Evolutionary conservation across 2,329 filamentous ascomycete species (phyloP).

Genomic region (Hysterium pulicare): DNA sequence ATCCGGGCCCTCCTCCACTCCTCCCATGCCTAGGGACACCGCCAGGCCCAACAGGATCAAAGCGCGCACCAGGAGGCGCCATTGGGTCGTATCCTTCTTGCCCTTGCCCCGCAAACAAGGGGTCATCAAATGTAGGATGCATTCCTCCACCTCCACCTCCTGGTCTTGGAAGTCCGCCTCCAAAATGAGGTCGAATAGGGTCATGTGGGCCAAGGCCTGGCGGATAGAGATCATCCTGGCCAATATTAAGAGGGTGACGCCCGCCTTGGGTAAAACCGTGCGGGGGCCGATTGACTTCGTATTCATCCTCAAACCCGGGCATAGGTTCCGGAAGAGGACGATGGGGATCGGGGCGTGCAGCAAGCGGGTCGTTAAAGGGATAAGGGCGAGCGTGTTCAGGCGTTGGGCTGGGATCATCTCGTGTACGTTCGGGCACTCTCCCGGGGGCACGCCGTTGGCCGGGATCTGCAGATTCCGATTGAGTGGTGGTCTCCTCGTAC

Average conservation of each 20-base stretch:
- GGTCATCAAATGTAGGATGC: conserved; percentile 94
- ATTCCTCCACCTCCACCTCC: conserved; percentile 73
- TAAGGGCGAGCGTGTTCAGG: conserved; percentile 62
- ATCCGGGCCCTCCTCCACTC: conserved; percentile 22
- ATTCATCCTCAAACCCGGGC: conserved; percentile 90
- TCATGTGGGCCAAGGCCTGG: conserved; percentile 81
- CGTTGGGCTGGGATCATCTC: conserved; percentile 53
- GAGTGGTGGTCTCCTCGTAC: conserved; percentile 58
- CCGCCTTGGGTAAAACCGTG: conserved; percentile 49
- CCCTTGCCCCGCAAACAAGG: conserved; percentile 63
- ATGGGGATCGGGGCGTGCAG: conserved; percentile 51
- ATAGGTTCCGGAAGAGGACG: conserved; percentile 74
- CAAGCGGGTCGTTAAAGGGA: conserved; percentile 67
- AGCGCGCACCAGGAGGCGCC: conserved; percentile 83
- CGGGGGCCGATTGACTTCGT: conserved; percentile 71
- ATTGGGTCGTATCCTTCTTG: conserved; percentile 61
- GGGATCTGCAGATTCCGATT: conserved; percentile 27
- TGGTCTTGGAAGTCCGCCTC: conserved; percentile 56
- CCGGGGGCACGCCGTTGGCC: conserved; percentile 26
- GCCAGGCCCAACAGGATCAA: conserved; percentile 70
- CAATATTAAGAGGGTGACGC: conserved; percentile 65
- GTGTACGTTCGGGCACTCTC: conserved; percentile 18
- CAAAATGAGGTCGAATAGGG: conserved; percentile 67
- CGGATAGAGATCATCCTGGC: conserved; percentile 84
- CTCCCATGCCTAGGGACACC: conserved; percentile 42